Conservation (phyloP, 225 moss, liverwort and hornwort species). For the Lunularia cruciata region DNA sequence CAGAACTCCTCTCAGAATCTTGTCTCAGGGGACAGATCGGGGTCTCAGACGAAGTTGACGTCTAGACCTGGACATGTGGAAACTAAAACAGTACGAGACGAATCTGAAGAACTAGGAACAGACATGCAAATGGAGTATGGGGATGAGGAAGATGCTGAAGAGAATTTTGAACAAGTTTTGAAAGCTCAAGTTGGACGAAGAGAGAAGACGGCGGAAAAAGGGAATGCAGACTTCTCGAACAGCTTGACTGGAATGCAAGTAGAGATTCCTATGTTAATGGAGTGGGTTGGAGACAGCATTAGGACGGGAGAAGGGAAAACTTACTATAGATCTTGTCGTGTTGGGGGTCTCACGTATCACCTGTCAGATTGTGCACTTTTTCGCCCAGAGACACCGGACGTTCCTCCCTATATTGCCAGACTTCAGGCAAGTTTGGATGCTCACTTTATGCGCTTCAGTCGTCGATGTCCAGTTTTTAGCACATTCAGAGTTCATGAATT, state of each 20-base stretch:
- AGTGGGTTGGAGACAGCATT: conserved; percentile 54
- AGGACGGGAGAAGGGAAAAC: conserved; percentile 43
- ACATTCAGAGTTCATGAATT: too few relatives aligned
- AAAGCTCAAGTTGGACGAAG: conserved; percentile 10
- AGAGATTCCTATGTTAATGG: conserved; percentile 37
- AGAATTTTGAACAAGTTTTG: not conserved
- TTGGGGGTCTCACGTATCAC: conserved; percentile 47
- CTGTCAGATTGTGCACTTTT: conserved; percentile 62
- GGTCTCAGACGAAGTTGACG: conserved; percentile 4
- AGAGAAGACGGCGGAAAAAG: conserved; percentile 15
- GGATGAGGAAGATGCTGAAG: not conserved
- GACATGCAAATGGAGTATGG: not conserved
- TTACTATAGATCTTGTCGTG: conserved; percentile 52
- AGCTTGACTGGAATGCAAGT: conserved; percentile 24
- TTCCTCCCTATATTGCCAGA: conserved; percentile 60
- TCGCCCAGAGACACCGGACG: conserved; percentile 45
- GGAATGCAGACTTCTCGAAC: not conserved
- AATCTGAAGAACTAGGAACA: not conserved
- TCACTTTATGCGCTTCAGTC: too few relatives aligned
- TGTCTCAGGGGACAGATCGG: conserved; percentile 7
- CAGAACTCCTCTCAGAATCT: conserved; percentile 14
- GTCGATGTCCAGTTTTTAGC: too few relatives aligned
- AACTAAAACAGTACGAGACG: not conserved
- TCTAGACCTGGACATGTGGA: conserved; percentile 1
- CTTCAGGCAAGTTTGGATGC: conserved; percentile 59